These are phyloP conservation scores for Ophiostoma tasmaniense DNA, from an alignment of 2,329 filamentous ascomycete species.

Conservation along the genomic window DNA sequence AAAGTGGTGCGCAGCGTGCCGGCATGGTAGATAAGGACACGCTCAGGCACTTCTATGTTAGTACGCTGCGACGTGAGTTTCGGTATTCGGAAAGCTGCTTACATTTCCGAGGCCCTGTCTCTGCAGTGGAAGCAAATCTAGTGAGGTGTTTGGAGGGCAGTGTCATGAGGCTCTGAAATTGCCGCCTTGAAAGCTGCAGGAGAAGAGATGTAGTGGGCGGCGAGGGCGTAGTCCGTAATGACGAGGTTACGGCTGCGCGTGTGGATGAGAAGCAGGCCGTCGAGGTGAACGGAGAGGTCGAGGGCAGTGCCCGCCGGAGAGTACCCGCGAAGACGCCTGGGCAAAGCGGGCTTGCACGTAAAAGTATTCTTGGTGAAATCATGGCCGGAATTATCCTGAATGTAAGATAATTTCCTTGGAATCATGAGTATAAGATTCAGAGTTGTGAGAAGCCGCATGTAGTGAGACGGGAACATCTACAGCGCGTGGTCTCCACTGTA, in stretches of 20 bases:
- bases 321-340: background rate
- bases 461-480: background rate
- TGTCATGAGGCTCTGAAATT: background rate
- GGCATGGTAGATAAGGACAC: constrained; percentile 65
- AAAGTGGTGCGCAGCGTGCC: constrained; percentile 59
- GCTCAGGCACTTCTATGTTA: constrained; percentile 35
- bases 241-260: background rate
- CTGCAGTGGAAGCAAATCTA: background rate
- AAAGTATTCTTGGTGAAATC: background rate
- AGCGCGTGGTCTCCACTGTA: background rate
- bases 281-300: background rate
- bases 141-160: too few species aligned
- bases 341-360: background rate
- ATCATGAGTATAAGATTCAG: background rate
- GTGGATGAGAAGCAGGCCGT: background rate
- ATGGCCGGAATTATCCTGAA: background rate
- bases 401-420: background rate
- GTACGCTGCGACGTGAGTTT: too few species aligned
- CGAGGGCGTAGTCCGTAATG: background rate
- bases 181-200: background rate
- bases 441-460: background rate
- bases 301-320: background rate
- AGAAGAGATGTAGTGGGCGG: background rate
- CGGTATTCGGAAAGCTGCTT: background rate
- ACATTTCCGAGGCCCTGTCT: background rate